A percentile compares a stretch with the other conserved stretches of the same genome.
Conservation (phyloP, 805 yeast species). For the Wickerhamomyces alni region DNA sequence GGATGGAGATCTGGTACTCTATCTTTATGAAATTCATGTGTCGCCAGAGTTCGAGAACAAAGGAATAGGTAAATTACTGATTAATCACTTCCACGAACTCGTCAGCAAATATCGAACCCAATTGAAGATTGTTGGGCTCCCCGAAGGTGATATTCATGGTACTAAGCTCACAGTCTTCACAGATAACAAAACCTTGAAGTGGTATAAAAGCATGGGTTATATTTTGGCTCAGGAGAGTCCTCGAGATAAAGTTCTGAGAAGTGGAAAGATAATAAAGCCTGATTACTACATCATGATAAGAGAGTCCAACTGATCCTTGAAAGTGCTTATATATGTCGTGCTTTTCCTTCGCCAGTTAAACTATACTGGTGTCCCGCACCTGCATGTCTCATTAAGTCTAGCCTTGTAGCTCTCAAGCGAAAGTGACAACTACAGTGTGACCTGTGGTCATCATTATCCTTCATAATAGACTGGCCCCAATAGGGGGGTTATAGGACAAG, state of each 20-base stretch:
- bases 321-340: background rate
- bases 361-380: too few species aligned
- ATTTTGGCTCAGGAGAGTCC: slow-evolving; percentile 37
- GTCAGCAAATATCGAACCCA: slow-evolving; percentile 15
- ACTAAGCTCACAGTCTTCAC: slow-evolving; percentile 44
- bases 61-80: slow-evolving; percentile 34
- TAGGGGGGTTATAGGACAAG: too few species aligned
- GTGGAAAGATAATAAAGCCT: slow-evolving; percentile 36
- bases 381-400: too few species aligned
- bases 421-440: too few species aligned
- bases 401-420: too few species aligned
- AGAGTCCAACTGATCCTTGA: background rate
- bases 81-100: slow-evolving; percentile 30
- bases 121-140: background rate
- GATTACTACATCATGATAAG: slow-evolving; percentile 33
- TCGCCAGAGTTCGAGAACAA: slow-evolving; percentile 26
- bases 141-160: slow-evolving; percentile 6
- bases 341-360: too few species aligned
- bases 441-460: too few species aligned
- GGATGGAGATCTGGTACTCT: slow-evolving; percentile 37
- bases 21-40: slow-evolving; percentile 55
- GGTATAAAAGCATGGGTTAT: slow-evolving; percentile 41
- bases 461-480: too few species aligned
- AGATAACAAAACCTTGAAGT: slow-evolving; percentile 37
- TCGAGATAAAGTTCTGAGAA: slow-evolving; percentile 32